phyloP scores from a whole-genome alignment of 83 land plant genomes.

The Larix sibirica region DNA sequence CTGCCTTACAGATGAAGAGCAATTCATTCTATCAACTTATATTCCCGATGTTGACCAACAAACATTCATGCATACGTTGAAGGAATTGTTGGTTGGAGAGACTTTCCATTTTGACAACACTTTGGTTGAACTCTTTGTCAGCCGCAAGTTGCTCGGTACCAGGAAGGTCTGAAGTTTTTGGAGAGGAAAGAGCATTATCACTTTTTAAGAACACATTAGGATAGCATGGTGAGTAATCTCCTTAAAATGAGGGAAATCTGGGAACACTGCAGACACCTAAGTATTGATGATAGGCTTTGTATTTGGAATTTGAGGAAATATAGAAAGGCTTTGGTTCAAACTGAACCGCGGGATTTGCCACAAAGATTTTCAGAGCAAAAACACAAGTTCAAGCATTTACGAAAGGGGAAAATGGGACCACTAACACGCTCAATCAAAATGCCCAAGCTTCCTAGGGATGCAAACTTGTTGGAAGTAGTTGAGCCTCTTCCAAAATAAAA shows the following conservation, averaged over 20 bases:
- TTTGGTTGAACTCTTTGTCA: conserved; percentile 52
- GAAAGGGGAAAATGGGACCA: neutral
- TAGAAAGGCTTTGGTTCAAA: conserved; percentile 29
- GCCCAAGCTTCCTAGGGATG: neutral
- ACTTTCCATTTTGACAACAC: conserved; percentile 79
- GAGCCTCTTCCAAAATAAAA: neutral
- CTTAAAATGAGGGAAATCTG: conserved; percentile 60
- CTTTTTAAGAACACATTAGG: conserved; percentile 59
- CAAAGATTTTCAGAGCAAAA: neutral
- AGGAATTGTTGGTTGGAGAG: conserved; percentile 52
- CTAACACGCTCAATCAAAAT: neutral
- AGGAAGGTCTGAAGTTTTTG: conserved; percentile 53
- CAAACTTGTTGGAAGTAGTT: neutral
- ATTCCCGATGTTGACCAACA: conserved; percentile 71
- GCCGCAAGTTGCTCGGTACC: conserved; percentile 64
- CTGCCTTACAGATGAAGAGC: conserved; percentile 67
- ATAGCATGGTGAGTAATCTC: conserved; percentile 57
- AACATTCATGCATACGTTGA: conserved; percentile 48
- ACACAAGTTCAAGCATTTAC: neutral
- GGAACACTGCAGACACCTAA: conserved; percentile 46
- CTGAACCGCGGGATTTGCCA: neutral
- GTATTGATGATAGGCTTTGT: conserved; percentile 64
- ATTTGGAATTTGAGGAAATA: conserved; percentile 45
- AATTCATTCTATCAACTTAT: conserved; percentile 47
- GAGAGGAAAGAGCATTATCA: conserved; percentile 66